Base-by-base conservation (phyloP, 1,284 basidiomycete genomes). In the Baeospora myosura region DNA sequence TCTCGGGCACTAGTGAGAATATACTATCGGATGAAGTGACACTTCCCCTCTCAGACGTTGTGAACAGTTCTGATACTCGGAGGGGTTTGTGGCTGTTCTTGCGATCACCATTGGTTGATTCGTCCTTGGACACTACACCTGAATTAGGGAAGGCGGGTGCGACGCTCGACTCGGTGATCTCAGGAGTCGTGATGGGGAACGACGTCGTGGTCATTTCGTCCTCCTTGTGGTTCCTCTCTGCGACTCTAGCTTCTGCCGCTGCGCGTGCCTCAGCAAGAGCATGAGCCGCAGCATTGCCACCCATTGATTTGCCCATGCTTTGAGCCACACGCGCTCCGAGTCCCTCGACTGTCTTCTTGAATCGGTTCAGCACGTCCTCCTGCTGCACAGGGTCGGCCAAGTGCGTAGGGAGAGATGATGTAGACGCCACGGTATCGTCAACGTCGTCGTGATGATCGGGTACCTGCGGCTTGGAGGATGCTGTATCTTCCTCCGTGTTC, bases 191-290 rank as follows among this genome's bases (percentile, higher is more conserved):
- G n/a, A n/a, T 29, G 26, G 26, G 26, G n/a, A n/a, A 29, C 8
- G 26, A 8, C 26, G 32, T 8, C 32, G 16, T 10, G 8, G 32
- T 10, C 7, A 17, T 10, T 17, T 64, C 63, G 36, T 65, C 62
- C 39, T 69, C 66, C 31, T 65, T 58, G 55, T 74, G 73, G 48
- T 73, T 64, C 32, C 81, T 64, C 53, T 85, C 72, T 1, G 77
- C 81, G 10, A 88, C 69, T 43, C 74, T 71, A 4, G 78, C 81
- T 55, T 86, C 79, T 4, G 84, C 84, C 33, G 76, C 76, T 38
- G 80, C 80, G 42, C 73, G 68, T 7, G 81, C 82, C 59, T 84
- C 78, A 5, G 81, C 81, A 11, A 86, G 67, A 14, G 77, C 79
- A 16, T 51, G 57, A 21, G 69, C 74, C 2, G 71, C 76, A 8